phyloP scores from a whole-genome alignment of 352 stramenopile species.

The Globisporangium nagaii region DNA sequence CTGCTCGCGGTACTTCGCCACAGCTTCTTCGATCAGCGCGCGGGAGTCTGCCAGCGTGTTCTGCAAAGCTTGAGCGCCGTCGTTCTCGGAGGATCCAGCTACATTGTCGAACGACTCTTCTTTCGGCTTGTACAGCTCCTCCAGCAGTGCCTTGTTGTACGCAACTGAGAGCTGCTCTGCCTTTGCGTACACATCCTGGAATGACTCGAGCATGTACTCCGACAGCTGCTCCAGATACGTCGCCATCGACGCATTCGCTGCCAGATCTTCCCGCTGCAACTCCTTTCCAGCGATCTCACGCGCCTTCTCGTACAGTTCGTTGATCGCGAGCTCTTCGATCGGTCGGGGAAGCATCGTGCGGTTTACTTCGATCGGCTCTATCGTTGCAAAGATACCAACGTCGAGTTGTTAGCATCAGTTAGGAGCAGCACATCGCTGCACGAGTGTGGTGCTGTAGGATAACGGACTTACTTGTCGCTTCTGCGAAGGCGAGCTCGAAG shows the following conservation, averaged over 20 bases:
- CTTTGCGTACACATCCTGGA: conserved; percentile 23
- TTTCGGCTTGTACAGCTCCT: conserved; percentile 27
- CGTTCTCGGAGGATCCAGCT: conserved; percentile 7
- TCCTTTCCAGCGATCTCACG: conserved; percentile 23
- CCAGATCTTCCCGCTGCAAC: conserved; percentile 34
- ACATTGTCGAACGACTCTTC: conserved; percentile 11
- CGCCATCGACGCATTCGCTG: conserved; percentile 30
- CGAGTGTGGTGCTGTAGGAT: too few species aligned
- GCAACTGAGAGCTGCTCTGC: conserved; percentile 30
- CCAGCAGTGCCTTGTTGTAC: conserved; percentile 45
- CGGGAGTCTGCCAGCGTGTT: conserved; percentile 28
- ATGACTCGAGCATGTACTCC: conserved; percentile 34
- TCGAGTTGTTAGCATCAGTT: conserved; percentile 3
- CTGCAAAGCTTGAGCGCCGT: conserved; percentile 33
- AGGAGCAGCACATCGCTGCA: too few species aligned
- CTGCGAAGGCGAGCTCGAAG: conserved; percentile 24
- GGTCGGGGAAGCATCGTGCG: conserved; percentile 14
- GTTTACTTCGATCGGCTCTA: conserved; percentile 30
- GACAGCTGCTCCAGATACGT: conserved; percentile 41
- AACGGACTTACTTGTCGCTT: conserved; percentile 29
- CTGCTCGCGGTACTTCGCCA: conserved; percentile 39
- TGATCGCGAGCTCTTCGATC: conserved; percentile 33
- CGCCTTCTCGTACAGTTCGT: conserved; percentile 28
- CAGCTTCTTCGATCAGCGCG: conserved; percentile 25
- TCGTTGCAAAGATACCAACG: background rate